Percentiles rank a stretch among this genome's conserved stretches.
phyloP scores from a whole-genome alignment of 768 basidiomycete genomes.

The Russula griseocarnosa region DNA sequence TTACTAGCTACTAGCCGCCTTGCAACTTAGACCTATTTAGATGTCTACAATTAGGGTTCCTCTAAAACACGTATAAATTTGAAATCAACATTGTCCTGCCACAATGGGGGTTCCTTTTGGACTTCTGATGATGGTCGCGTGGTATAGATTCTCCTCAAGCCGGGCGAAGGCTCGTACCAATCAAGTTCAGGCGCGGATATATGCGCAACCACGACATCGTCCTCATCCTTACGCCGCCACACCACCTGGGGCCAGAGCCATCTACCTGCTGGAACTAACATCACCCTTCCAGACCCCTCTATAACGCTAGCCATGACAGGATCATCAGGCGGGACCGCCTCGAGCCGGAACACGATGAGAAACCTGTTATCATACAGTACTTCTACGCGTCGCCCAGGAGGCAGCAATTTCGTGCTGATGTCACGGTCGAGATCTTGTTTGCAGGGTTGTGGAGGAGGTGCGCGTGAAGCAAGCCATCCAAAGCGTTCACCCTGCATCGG shows the following conservation, averaged over 20 bases:
- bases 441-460: slow-evolving; percentile 40
- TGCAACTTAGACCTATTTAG: background rate
- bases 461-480: slow-evolving; percentile 63
- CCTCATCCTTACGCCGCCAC: slow-evolving; percentile 14
- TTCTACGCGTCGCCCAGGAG: slow-evolving; percentile 33
- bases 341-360: slow-evolving; percentile 45
- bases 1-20: background rate
- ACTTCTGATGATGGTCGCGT: background rate
- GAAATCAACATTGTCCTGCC: slow-evolving; percentile 21
- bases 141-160: slow-evolving; percentile 9
- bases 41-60: slow-evolving; percentile 21
- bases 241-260: slow-evolving; percentile 52
- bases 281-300: slow-evolving; percentile 30
- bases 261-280: slow-evolving; percentile 39
- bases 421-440: slow-evolving; percentile 39
- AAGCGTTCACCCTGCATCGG: slow-evolving; percentile 32
- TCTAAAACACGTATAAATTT: slow-evolving; percentile 28
- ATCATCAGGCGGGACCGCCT: slow-evolving; percentile 42
- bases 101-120: background rate
- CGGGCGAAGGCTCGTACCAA: slow-evolving; percentile 21
- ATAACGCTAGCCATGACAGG: slow-evolving; percentile 31
- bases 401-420: slow-evolving; percentile 32
- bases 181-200: slow-evolving; percentile 17
- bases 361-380: slow-evolving; percentile 68
- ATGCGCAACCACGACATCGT: slow-evolving; percentile 24